Evolutionary conservation across 2,329 filamentous ascomycete genomes (phyloP), one percentile per base, ranked within the genome.

Genomic region (Trichoderma sp.): DNA sequence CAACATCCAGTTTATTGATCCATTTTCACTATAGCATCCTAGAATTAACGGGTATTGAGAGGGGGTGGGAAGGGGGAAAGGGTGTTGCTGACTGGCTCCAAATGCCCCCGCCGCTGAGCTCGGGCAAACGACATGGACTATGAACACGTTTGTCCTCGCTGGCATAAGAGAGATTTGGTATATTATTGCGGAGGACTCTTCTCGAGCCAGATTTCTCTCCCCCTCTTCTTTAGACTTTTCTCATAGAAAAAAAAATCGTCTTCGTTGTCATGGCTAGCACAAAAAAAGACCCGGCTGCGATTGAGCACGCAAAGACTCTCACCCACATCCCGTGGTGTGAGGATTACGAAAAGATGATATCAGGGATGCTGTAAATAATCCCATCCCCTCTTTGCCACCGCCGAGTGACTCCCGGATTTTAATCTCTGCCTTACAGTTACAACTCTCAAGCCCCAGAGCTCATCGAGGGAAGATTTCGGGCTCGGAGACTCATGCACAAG

Each of bases 311-410:
- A 17, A 85, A 81, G 74, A 81, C 81, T 39, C 78, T 88, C 12
- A 79, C 84, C 11, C 84, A 88, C 73, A 81, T 86, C 2, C 88
- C 87, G 0, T 87, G 85, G 82, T 86, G 86, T 72, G 88, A 90
- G 8, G 85, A 90, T 72, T 91, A 90, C 68, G 87, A 90, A 76
- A 88, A 86, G 76, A 90, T 91, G 88, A 87, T 91, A 62, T 90
- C 87, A 0, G 88, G 88, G 32, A 87, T 90, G 82, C 81, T 90
- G 87, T 88, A 77, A 74, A 83, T 43, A 20, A 50, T 53, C 50
- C 28, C 55, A 3, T 47, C 43, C 5, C 23, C 67, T 30, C 23
- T 57, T 23, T 39, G 30, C 15, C 13, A 12, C 30, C 32, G 15
- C 58, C 32, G 20, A 28, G 26, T 36, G n/a, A n/a, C 39, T 12